Evolutionary conservation across 805 yeast species (phyloP), one percentile per base, ranked within the genome.

Genomic region (Brettanomyces nanus): DNA sequence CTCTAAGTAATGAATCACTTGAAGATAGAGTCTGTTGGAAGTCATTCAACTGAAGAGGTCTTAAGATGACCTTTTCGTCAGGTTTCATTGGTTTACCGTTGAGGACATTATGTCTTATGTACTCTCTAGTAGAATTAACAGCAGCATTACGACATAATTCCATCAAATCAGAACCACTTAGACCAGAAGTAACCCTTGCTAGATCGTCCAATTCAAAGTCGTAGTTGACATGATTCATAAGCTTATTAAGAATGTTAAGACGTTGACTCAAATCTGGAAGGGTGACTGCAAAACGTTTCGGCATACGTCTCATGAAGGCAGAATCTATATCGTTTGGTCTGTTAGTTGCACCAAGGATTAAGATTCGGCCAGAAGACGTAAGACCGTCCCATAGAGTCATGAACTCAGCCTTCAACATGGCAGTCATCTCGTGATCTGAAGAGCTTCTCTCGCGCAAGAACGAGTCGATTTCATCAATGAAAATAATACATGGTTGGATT

Each of bases 321-420:
- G 75, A 72, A 54, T 90, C 98, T 32, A 90, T 90, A 56, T 90
- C 98, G 43, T 74, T 73, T 30, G 92, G 87, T 46, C 98, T 69
- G 57, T 90, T 90, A 1, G 98, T 90, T 7, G 97, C 97, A 3
- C 97, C 98, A 50, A 90, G 71, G 2, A 90, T 86, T 65, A 90
- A 64, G 4, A 92, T 73, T 33, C 95, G 69, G 2, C 95, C 95
- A n/a, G 61, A 56, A 7, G 83, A 71, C 6, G 73, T 62, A 23
- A 90, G 65, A 0, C 98, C 98, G 58, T 90, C 98, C 97, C 97
- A 90, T 36, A 90, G 64, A 0, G 96, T 86, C 97, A 90, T 90
- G 53, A 90, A 92, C 59, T 90, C 97, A 1, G 97, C 95, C 61
- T 90, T 90, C 44, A 90, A 66, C 73, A 82, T 80, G 1, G 96